Conservation (phyloP, 2,329 filamentous ascomycete species). For the Colletotrichum lupini region DNA sequence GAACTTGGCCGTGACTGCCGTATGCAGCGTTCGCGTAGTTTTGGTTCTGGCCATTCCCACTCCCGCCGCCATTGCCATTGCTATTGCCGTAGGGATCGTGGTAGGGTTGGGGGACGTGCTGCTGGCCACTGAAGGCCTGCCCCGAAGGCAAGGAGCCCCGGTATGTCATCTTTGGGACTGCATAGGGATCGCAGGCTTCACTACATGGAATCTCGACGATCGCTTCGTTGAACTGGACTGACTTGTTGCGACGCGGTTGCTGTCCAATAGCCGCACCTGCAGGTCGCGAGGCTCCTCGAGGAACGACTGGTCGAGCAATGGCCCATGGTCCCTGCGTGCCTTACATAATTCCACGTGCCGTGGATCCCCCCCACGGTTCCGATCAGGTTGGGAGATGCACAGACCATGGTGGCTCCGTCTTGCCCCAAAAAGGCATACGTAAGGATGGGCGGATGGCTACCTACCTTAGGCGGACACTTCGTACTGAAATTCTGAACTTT, state of each 20-base stretch:
- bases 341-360: slow-evolving; percentile 35
- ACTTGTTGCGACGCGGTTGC: slow-evolving; percentile 32
- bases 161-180: slow-evolving; percentile 46
- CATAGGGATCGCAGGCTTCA: slow-evolving; percentile 35
- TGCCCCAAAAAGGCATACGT: neutral
- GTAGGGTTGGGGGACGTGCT: slow-evolving; percentile 36
- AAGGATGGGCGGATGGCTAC: too few species aligned
- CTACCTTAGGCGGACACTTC: too few species aligned
- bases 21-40: slow-evolving; percentile 34
- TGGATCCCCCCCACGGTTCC: neutral
- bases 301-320: slow-evolving; percentile 14
- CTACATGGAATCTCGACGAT: slow-evolving; percentile 25
- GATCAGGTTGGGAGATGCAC: neutral
- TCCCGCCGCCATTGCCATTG: slow-evolving; percentile 35
- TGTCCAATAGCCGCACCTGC: slow-evolving; percentile 33
- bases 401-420: neutral
- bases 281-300: slow-evolving; percentile 29
- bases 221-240: slow-evolving; percentile 26
- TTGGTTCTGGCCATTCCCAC: slow-evolving; percentile 30
- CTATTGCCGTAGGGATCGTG: slow-evolving; percentile 24
- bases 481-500: neutral
- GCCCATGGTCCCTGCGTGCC: neutral
- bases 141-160: slow-evolving; percentile 53
- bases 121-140: slow-evolving; percentile 52
- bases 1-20: slow-evolving; percentile 40